phyloP scores from a whole-genome alignment of 225 moss, liverwort and hornwort species.

The Physcomitrium patens region DNA sequence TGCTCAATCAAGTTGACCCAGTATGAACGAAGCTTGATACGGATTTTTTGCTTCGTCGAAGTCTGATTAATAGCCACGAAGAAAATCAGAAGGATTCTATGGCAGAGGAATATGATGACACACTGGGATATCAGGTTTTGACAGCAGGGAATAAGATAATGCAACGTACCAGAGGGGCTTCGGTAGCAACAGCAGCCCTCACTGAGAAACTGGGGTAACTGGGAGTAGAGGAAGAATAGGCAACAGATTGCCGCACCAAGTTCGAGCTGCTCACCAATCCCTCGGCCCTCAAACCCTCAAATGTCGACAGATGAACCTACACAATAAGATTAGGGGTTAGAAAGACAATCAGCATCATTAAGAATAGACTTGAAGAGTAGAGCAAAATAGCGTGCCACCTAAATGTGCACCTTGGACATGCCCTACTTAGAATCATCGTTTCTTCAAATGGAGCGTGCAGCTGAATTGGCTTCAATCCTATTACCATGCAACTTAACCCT shows the following conservation, averaged over 20 bases:
- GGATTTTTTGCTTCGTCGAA: slow-evolving; percentile 86
- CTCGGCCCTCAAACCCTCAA: slow-evolving; percentile 51
- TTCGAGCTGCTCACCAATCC: slow-evolving; percentile 38
- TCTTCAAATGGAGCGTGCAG: background rate
- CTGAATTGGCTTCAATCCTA: background rate
- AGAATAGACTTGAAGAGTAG: background rate
- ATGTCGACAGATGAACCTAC: slow-evolving; percentile 49
- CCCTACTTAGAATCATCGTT: background rate
- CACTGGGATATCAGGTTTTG: background rate
- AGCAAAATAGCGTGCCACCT: too few species aligned
- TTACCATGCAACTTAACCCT: background rate
- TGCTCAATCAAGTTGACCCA: slow-evolving; percentile 85
- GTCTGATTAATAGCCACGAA: slow-evolving; percentile 35
- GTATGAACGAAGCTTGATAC: slow-evolving; percentile 91
- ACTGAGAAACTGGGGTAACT: slow-evolving; percentile 34
- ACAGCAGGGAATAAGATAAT: background rate
- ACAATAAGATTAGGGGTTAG: background rate
- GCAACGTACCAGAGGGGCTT: slow-evolving; percentile 48
- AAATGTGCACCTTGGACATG: too few species aligned
- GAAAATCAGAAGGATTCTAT: background rate
- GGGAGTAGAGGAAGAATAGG: slow-evolving; percentile 22
- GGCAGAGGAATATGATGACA: background rate
- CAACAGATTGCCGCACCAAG: slow-evolving; percentile 30
- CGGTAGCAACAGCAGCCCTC: slow-evolving; percentile 46
- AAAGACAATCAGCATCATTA: background rate